These are phyloP conservation scores for Akanthomyces dipterigenus DNA, from an alignment of 2,329 filamentous ascomycete species.

Conservation along the genomic window DNA sequence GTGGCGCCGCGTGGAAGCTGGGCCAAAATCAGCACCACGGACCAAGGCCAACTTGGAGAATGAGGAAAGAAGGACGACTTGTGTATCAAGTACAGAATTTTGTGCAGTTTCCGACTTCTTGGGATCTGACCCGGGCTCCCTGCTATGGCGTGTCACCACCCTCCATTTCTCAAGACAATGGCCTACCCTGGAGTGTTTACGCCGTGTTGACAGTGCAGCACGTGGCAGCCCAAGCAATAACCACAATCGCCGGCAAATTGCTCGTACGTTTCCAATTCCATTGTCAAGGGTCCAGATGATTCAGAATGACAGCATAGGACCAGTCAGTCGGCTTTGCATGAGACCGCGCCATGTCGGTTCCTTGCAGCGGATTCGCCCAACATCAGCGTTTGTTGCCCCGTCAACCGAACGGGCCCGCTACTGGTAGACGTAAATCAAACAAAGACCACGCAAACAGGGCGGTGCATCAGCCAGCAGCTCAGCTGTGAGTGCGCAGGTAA, in stretches of 20 bases:
- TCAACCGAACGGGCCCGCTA: not conserved
- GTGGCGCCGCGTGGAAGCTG: too few species aligned
- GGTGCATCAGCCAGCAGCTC: not conserved
- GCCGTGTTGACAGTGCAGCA: not conserved
- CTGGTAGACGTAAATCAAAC: not conserved
- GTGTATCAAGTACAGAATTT: too few species aligned
- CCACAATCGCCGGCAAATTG: not conserved
- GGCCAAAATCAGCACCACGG: too few species aligned
- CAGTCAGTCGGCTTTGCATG: not conserved
- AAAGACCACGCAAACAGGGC: conserved; percentile 3
- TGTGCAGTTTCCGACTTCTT: too few species aligned
- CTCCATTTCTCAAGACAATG: not conserved
- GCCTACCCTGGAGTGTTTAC: not conserved
- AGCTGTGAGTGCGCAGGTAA: not conserved
- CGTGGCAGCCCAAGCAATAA: not conserved
- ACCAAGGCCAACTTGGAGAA: too few species aligned
- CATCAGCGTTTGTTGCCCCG: not conserved
- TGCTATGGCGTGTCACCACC: not conserved
- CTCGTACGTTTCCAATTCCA: not conserved
- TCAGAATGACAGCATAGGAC: not conserved
- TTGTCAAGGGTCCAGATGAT: not conserved
- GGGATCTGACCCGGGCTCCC: too few species aligned
- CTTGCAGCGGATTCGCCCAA: not conserved
- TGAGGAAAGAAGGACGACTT: too few species aligned
- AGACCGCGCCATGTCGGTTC: not conserved